These are phyloP conservation scores for Fomitopsis pinicola DNA, from an alignment of 1,284 basidiomycete species.

Conservation along the genomic window DNA sequence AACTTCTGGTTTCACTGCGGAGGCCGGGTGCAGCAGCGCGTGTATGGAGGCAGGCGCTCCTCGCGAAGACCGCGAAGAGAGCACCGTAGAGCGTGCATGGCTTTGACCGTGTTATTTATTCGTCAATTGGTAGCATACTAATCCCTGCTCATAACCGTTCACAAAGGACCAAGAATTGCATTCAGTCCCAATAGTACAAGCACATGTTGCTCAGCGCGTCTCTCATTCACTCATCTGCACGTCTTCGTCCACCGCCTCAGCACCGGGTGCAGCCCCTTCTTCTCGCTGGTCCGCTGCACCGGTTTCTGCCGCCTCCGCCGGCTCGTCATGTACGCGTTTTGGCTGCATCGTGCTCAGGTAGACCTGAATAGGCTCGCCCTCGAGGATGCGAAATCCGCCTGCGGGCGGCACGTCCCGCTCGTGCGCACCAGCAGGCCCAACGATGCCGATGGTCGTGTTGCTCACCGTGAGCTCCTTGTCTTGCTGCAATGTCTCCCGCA, in stretches of 20 bases:
- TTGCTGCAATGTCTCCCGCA: slow-evolving; percentile 94
- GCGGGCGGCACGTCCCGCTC: slow-evolving; percentile 48
- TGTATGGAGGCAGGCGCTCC: slow-evolving; percentile 46
- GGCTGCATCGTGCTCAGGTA: slow-evolving; percentile 71
- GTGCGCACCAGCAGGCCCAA: slow-evolving; percentile 63
- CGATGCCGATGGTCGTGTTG: slow-evolving; percentile 92
- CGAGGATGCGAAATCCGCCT: slow-evolving; percentile 75
- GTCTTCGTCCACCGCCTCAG: slow-evolving; percentile 55
- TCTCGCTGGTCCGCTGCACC: slow-evolving; percentile 6
- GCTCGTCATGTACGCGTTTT: slow-evolving; percentile 44
- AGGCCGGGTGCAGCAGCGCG: slow-evolving; percentile 69
- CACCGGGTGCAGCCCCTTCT: slow-evolving; percentile 24
- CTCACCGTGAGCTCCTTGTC: slow-evolving; percentile 90
- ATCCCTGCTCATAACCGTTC: slow-evolving; percentile 4
- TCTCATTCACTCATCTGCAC: slow-evolving; percentile 74
- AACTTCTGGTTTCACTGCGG: slow-evolving; percentile 70
- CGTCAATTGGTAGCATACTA: not conserved
- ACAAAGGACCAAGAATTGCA: slow-evolving; percentile 9
- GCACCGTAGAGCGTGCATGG: not conserved
- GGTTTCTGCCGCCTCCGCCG: slow-evolving; percentile 32
- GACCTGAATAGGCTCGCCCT: slow-evolving; percentile 68
- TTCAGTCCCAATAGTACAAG: slow-evolving; percentile 19
- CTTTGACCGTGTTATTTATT: not conserved
- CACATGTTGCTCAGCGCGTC: not conserved
- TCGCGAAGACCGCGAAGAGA: slow-evolving; percentile 11